These are phyloP conservation scores for Zygosaccharomyces sapae DNA, from an alignment of 1,139 yeast species.

Conservation along the genomic window DNA sequence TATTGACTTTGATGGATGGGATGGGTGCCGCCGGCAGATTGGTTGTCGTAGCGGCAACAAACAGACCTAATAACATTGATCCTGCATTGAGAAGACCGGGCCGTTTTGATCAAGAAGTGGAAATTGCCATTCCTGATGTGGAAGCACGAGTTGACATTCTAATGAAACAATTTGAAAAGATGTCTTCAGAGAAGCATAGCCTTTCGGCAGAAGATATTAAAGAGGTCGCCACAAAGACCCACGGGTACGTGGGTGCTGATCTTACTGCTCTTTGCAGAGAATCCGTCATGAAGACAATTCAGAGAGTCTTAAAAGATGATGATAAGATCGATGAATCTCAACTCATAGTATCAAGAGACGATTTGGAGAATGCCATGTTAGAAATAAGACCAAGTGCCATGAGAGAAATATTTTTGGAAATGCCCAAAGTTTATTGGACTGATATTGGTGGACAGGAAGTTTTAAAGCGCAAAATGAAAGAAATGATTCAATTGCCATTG, in stretches of 20 bases:
- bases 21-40: conserved; percentile 66
- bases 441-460: conserved; percentile 95
- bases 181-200: conserved; percentile 53
- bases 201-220: conserved; percentile 52
- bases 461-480: conserved; percentile 72
- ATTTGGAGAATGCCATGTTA: conserved; percentile 62
- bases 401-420: conserved; percentile 90
- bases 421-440: conserved; percentile 89
- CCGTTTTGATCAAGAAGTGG: conserved; percentile 82
- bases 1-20: conserved; percentile 86
- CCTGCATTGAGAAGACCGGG: conserved; percentile 91
- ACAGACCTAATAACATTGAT: conserved; percentile 76
- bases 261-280: conserved; percentile 82
- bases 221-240: conserved; percentile 62
- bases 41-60: conserved; percentile 78
- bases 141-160: conserved; percentile 64
- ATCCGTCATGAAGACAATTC: conserved; percentile 79
- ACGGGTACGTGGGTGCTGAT: conserved; percentile 84
- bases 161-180: conserved; percentile 53
- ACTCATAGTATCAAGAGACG: conserved; percentile 43
- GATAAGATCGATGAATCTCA: conserved; percentile 37
- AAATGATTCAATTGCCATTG: conserved; percentile 88
- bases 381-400: conserved; percentile 93
- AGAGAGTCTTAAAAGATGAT: conserved; percentile 46
- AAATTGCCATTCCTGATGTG: conserved; percentile 72